Evolutionary conservation across 2,329 filamentous ascomycete species (phyloP).

Genomic region (Cordyceps cicadae): DNA sequence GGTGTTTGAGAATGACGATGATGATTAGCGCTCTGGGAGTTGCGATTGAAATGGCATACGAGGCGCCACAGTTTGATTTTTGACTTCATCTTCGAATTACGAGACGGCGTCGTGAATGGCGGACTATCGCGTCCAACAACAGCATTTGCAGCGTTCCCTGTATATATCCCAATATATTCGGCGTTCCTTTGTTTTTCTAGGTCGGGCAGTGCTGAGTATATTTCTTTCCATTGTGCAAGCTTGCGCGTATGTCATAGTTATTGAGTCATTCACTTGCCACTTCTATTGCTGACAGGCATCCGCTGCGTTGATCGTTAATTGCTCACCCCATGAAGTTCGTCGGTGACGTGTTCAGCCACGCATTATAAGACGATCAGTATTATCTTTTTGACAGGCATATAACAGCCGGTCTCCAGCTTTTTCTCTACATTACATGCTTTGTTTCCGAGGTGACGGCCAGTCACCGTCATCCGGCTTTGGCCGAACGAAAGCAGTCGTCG

Average conservation of each 20-base stretch:
- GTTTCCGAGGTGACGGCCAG: not conserved
- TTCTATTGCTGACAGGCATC: not conserved
- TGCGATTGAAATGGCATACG: no score
- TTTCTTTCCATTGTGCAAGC: not conserved
- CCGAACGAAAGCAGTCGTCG: not conserved
- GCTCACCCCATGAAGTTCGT: not conserved
- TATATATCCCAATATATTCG: not conserved
- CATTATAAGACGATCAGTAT: not conserved
- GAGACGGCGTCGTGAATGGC: no score
- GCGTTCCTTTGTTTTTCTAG: not conserved
- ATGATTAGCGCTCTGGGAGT: not conserved
- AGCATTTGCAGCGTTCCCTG: not conserved
- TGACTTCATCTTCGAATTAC: no score
- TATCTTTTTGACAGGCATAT: not conserved
- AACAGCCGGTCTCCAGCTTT: not conserved
- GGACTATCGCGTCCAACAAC: not conserved
- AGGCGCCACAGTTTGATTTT: no score
- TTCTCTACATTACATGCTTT: not conserved
- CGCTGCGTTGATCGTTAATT: not conserved
- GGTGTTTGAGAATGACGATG: not conserved
- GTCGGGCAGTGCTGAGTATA: no score
- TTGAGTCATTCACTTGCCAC: not conserved
- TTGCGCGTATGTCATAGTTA: not conserved
- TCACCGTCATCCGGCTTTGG: not conserved
- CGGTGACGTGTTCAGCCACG: not conserved